Base-by-base conservation (phyloP, 495 filamentous ascomycete species). In the Penicillium maclennaniae region DNA sequence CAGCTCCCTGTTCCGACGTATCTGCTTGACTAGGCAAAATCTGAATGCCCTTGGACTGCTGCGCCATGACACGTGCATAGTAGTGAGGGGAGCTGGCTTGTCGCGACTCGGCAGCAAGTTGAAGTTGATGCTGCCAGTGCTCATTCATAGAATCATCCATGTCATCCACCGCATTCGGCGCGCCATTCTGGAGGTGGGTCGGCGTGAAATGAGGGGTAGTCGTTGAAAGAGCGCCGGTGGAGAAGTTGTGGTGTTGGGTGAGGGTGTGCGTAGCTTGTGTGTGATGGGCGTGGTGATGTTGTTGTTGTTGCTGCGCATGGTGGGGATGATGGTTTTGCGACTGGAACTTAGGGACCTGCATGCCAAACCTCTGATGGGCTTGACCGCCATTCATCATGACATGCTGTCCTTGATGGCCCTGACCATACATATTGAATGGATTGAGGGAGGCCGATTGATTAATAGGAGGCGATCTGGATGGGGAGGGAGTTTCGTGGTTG, bases 121-220 rank as follows among this genome's bases (percentile, higher is more conserved):
- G 86, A 43, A 96, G 70, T 66, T 99, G 93, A 61, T 91, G 84
- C 50, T 84, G 83, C 91, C 91, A 97, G 64, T 95, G 86, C 58
- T 95, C 91, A 55, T 78, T 89, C 60, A 85, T 80, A 34, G 84
- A 74, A 20, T 85, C 83, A 43, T 73, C 76, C 27, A 82, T 62
- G 10, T 76, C 80, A 52, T 85, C 81, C n/a, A 78, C 68, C 43
- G 77, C 80, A 34, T 70, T 69, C 28, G 73, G 79, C 49, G 69
- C 87, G 39, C 91, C 89, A 67, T 96, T 96, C 56, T 87, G 90
- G 39, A 89, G 74, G 56, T 78, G 87, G 59, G 66, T 83, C 10
- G 83, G 81, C 36, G 86, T 85, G 69, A 91, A 92, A 55, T 84
- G 83, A 19, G 91, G 87, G 42, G 88, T 90, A 7, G 84, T 75